Evolutionary conservation across 345 rosid genomes (phyloP).

Genomic region (Pelargonium nanum): DNA sequence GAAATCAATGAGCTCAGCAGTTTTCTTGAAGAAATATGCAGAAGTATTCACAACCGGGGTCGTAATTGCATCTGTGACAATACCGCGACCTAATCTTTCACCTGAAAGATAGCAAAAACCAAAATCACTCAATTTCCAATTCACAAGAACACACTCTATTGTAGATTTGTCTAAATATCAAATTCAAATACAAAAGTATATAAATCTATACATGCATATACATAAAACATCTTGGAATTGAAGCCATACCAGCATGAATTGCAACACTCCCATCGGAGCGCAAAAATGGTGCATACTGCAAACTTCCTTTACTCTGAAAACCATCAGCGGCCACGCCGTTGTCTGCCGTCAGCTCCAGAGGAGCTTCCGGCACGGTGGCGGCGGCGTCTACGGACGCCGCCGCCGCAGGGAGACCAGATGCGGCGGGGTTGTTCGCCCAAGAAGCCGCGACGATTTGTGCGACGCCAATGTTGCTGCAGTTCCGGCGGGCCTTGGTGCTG

Average conservation of each 20-base stretch:
- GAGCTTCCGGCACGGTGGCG: constrained; percentile 30
- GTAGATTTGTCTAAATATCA: not conserved
- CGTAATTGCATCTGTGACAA: constrained; percentile 92
- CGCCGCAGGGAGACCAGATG: constrained; percentile 35
- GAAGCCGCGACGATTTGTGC: constrained; percentile 97
- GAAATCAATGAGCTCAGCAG: constrained; percentile 79
- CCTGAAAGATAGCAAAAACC: constrained; percentile 29
- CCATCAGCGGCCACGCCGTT: constrained; percentile 35
- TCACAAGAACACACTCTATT: not conserved
- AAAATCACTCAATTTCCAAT: constrained; percentile 1
- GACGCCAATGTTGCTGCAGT: constrained; percentile 98
- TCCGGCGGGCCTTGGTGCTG: constrained; percentile 86
- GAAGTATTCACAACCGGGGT: constrained; percentile 93
- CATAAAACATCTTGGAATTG: not conserved
- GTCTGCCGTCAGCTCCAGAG: constrained; percentile 19
- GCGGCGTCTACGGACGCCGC: constrained; percentile 41
- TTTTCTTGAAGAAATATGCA: constrained; percentile 83
- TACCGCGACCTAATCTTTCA: constrained; percentile 90
- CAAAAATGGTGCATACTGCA: constrained; percentile 44
- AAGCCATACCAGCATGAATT: constrained; percentile 75
- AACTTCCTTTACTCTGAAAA: constrained; percentile 22
- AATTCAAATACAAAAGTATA: not conserved
- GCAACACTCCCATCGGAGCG: constrained; percentile 79
- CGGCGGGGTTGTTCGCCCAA: constrained; percentile 61
- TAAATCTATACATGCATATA: not conserved